Percentiles rank a stretch among this genome's conserved stretches.
Evolutionary conservation across 164 flowering plant species (phyloP).

Genomic region (Piper betle): DNA sequence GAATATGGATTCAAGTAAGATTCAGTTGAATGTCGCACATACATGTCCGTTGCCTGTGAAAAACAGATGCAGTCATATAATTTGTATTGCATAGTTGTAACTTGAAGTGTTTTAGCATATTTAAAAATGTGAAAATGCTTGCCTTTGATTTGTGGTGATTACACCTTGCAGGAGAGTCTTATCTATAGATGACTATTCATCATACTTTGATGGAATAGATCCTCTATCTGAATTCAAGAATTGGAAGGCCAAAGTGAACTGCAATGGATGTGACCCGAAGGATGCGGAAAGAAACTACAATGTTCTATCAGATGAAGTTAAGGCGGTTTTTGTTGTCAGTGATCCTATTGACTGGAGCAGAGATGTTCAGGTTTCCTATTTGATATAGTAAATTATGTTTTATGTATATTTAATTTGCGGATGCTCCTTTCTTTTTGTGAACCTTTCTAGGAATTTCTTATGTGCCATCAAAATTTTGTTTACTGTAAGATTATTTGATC

Average conservation of each 20-base stretch:
- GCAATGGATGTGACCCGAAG: constrained; percentile 1
- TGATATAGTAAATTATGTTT: neutral
- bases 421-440: neutral
- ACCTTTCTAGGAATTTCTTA: neutral
- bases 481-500: neutral
- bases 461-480: neutral
- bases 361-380: constrained; percentile 66
- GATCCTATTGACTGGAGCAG: constrained; percentile 93
- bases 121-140: neutral
- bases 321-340: constrained; percentile 75
- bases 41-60: too few relatives aligned
- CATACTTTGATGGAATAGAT: constrained; percentile 67
- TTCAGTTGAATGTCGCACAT: neutral
- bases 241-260: constrained; percentile 27
- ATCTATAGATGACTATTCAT: constrained; percentile 71
- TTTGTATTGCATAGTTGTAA: too few relatives aligned
- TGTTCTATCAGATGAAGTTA: constrained; percentile 39
- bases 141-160: neutral
- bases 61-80: too few relatives aligned
- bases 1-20: constrained; percentile 81
- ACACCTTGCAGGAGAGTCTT: constrained; percentile 45
- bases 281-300: constrained; percentile 6
- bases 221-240: constrained; percentile 59
- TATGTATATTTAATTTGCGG: neutral
- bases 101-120: too few relatives aligned